These are phyloP conservation scores for Hypoxylon rickii DNA, from an alignment of 495 filamentous ascomycete species.

Conservation along the genomic window DNA sequence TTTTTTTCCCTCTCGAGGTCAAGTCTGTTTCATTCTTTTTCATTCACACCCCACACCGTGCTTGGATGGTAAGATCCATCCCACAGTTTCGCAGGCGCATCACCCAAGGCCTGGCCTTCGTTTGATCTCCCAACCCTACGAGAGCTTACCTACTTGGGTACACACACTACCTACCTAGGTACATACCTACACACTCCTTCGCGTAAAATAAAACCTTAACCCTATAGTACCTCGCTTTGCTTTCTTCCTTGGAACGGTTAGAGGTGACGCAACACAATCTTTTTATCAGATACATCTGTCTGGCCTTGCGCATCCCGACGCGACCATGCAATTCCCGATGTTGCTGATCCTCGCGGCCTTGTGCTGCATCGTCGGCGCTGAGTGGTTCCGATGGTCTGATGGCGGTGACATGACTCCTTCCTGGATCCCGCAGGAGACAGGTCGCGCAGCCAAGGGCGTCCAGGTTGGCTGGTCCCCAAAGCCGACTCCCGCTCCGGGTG, in stretches of 20 bases:
- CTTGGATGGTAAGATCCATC: too few species aligned
- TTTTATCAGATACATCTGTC: background rate
- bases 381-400: conserved; percentile 30
- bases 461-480: conserved; percentile 31
- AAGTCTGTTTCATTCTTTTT: too few species aligned
- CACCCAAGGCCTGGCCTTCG: too few species aligned
- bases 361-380: conserved; percentile 19
- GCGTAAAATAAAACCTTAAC: background rate
- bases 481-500: conserved; percentile 32
- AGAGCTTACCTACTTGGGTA: background rate
- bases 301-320: background rate
- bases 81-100: too few species aligned
- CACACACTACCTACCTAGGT: background rate
- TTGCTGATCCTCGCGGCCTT: conserved; percentile 15
- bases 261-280: background rate
- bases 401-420: background rate
- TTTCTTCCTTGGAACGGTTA: conserved; percentile 7
- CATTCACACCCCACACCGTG: too few species aligned
- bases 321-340: conserved; percentile 20
- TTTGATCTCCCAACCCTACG: too few species aligned
- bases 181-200: background rate
- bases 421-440: conserved; percentile 24
- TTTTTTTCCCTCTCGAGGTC: too few species aligned
- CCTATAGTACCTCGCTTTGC: background rate
- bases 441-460: background rate